Conservation (phyloP, 352 stramenopile species). For the Thraustochytrium sp. region DNA sequence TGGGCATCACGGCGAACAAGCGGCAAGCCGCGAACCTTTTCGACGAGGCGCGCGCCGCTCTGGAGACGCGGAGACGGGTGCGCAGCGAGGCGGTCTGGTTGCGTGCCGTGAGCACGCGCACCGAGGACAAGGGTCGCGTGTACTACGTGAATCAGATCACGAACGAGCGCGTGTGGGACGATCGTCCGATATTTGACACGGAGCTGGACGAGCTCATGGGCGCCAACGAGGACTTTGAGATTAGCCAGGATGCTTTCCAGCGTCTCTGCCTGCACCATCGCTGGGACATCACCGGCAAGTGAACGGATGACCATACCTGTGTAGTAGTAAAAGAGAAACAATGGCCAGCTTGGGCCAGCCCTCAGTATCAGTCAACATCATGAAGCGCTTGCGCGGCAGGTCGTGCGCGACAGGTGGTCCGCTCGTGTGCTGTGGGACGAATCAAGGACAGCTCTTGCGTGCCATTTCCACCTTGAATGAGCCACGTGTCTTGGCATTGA, state of each 20-base stretch:
- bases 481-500: no score
- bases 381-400: no score
- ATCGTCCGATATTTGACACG: conserved; percentile 13
- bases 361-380: no score
- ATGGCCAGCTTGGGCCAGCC: no score
- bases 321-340: no score
- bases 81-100: conserved; percentile 16
- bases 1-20: background rate
- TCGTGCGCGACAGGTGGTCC: no score
- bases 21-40: background rate
- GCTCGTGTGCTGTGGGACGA: no score
- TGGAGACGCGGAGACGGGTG: background rate
- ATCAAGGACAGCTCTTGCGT: no score
- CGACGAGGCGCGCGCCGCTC: background rate
- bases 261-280: background rate
- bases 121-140: background rate
- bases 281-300: background rate
- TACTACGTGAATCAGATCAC: conserved; percentile 35
- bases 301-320: background rate
- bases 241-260: background rate
- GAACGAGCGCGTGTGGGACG: conserved; percentile 35
- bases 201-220: conserved; percentile 21
- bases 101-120: background rate
- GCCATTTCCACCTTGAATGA: no score
- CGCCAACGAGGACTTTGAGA: background rate